These are phyloP conservation scores for Sutorius australiensis DNA, from an alignment of 768 basidiomycete species.

Conservation along the genomic window DNA sequence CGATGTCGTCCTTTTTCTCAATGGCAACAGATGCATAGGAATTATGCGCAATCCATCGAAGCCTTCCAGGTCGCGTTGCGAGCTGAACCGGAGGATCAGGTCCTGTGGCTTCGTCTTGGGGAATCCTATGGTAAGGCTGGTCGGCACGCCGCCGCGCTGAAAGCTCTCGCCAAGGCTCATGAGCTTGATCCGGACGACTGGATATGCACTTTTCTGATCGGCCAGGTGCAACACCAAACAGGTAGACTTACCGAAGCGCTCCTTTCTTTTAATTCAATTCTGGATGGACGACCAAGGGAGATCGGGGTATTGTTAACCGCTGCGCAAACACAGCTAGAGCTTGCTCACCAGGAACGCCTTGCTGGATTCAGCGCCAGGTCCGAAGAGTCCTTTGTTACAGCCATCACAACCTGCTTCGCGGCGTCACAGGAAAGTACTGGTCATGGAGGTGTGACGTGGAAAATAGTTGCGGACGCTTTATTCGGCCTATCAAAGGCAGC, in stretches of 20 bases:
- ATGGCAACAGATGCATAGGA: slow-evolving; percentile 51
- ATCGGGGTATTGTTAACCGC: slow-evolving; percentile 69
- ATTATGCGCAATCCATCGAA: slow-evolving; percentile 73
- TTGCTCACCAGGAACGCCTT: slow-evolving; percentile 59
- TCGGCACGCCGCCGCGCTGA: slow-evolving; percentile 83
- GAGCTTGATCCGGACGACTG: slow-evolving; percentile 76
- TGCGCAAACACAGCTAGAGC: slow-evolving; percentile 66
- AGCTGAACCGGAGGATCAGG: slow-evolving; percentile 68
- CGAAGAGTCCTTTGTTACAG: slow-evolving; percentile 63
- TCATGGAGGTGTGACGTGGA: slow-evolving; percentile 78
- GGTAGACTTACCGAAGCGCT: slow-evolving; percentile 78
- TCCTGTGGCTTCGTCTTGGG: slow-evolving; percentile 88
- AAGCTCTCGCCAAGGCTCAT: slow-evolving; percentile 73
- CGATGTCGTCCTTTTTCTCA: background rate
- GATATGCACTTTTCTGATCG: slow-evolving; percentile 80
- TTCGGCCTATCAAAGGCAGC: slow-evolving; percentile 58
- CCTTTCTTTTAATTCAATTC: slow-evolving; percentile 52
- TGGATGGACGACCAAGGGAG: slow-evolving; percentile 57
- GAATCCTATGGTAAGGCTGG: slow-evolving; percentile 90
- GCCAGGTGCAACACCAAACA: slow-evolving; percentile 76
- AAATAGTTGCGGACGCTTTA: slow-evolving; percentile 72
- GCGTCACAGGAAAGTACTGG: slow-evolving; percentile 52
- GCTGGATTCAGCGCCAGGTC: slow-evolving; percentile 76
- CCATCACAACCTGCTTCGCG: slow-evolving; percentile 49
- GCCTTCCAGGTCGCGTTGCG: slow-evolving; percentile 84